A percentile compares a stretch with the other conserved stretches of the same genome.
Evolutionary conservation across 208 protist species (phyloP).

Genomic region (Crithidia fasciculata): DNA sequence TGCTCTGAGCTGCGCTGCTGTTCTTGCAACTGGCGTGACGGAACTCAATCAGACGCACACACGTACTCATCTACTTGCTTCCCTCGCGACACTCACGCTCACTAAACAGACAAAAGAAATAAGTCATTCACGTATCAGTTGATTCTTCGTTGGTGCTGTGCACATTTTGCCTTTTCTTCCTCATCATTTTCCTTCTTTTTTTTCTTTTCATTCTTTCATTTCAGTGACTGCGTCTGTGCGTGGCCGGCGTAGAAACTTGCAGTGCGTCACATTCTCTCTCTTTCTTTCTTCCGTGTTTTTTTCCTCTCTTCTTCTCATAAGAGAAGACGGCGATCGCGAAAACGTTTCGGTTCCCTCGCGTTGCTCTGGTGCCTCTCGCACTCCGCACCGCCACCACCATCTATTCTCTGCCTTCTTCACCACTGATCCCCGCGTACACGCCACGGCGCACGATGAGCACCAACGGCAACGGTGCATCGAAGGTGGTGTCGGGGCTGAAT

Average conservation of each 20-base stretch:
- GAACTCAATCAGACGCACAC: not conserved
- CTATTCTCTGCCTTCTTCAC: not conserved
- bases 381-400: not conserved
- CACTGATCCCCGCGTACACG: not conserved
- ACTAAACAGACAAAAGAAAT: too few relatives aligned
- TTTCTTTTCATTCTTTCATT: not conserved
- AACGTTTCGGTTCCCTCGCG: constrained; percentile 12
- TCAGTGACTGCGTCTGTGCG: not conserved
- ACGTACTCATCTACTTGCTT: constrained; percentile 1
- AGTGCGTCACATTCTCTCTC: constrained; percentile 5
- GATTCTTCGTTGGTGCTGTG: not conserved
- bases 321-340: constrained; percentile 3
- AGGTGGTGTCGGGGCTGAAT: constrained; percentile 48
- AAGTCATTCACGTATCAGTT: not conserved
- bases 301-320: not conserved
- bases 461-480: not conserved
- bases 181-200: not conserved
- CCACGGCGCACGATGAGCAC: not conserved
- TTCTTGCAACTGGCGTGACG: too few relatives aligned
- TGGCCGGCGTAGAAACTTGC: not conserved
- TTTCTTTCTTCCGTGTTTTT: not conserved
- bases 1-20: too few relatives aligned
- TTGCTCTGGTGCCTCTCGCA: constrained; percentile 14
- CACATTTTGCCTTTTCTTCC: too few relatives aligned
- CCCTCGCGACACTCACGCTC: too few relatives aligned